Evolutionary conservation across 169 alveolate genomes (phyloP).

Genomic region (Eimeria zaria): DNA sequence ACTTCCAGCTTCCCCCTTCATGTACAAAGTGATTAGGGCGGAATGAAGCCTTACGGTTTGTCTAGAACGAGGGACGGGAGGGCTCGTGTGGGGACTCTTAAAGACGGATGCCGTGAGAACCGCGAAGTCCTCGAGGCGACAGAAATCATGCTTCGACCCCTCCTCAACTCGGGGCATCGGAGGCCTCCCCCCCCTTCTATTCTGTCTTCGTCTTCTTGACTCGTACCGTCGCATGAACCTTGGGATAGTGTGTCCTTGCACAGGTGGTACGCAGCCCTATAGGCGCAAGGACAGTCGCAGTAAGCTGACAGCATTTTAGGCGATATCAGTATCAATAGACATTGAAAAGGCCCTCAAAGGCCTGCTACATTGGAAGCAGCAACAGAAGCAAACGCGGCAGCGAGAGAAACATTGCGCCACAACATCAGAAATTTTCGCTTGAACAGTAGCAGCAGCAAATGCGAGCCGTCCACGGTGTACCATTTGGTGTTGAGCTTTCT

Average conservation of each 20-base stretch:
- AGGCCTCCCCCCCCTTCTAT: slow-evolving; percentile 26
- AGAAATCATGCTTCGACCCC: background rate
- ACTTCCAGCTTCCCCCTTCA: too few species aligned
- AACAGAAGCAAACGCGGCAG: background rate
- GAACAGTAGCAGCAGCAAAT: background rate
- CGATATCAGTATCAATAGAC: background rate
- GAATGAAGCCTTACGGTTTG: slow-evolving; percentile 20
- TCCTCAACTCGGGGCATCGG: background rate
- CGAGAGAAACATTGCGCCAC: background rate
- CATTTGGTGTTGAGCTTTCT: slow-evolving; percentile 78
- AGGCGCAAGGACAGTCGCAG: background rate
- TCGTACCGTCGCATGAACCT: slow-evolving; percentile 10
- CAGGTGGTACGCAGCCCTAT: slow-evolving; percentile 65
- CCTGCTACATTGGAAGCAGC: background rate
- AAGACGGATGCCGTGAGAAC: slow-evolving; percentile 45
- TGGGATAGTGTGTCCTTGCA: slow-evolving; percentile 33
- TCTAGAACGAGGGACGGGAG: slow-evolving; percentile 38
- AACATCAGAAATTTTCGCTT: background rate
- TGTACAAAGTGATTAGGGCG: background rate
- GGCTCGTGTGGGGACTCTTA: slow-evolving; percentile 47
- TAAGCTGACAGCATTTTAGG: background rate
- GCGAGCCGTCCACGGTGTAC: too few species aligned
- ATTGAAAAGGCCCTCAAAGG: background rate
- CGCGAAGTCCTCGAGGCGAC: slow-evolving; percentile 39
- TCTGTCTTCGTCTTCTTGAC: slow-evolving; percentile 47